Percentiles rank a stretch among this genome's conserved stretches.
Conservation (phyloP, 2,329 filamentous ascomycete species). For the Penicillium rolfsii region DNA sequence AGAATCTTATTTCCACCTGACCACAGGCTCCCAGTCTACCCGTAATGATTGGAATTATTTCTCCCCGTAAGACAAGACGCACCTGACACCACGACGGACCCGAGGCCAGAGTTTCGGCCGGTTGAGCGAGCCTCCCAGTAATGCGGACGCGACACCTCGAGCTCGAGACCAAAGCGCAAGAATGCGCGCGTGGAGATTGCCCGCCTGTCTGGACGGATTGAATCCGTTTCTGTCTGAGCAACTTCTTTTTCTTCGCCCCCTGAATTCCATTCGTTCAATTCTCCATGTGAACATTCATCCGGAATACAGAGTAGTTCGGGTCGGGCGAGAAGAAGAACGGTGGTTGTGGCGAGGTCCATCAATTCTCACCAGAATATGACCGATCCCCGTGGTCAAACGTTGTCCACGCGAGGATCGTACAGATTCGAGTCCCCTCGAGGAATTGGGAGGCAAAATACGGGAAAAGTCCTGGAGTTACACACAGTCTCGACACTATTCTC, state of each 20-base stretch:
- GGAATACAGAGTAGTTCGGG: not conserved
- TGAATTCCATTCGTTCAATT: constrained; percentile 1
- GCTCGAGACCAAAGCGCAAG: constrained; percentile 20
- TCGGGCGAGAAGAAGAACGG: not conserved
- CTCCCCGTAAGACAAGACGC: not conserved
- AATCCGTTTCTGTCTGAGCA: not conserved
- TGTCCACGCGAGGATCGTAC: not conserved
- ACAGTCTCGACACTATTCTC: no score
- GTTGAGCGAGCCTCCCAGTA: not conserved
- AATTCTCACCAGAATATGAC: not conserved
- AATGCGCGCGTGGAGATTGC: constrained; percentile 14
- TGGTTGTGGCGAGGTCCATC: not conserved
- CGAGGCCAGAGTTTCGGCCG: constrained; percentile 19
- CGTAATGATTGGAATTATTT: not conserved
- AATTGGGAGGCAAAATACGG: not conserved
- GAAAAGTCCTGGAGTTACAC: no score
- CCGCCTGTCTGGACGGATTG: not conserved
- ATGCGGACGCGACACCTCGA: not conserved
- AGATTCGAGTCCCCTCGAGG: not conserved
- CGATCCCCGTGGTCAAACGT: not conserved
- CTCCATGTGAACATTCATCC: not conserved
- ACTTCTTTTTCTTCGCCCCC: not conserved
- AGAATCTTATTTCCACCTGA: not conserved
- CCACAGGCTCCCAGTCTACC: not conserved
- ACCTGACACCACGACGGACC: constrained; percentile 5